phyloP scores from a whole-genome alignment of 345 rosid genomes.

The Raphanus raphanistrum region DNA sequence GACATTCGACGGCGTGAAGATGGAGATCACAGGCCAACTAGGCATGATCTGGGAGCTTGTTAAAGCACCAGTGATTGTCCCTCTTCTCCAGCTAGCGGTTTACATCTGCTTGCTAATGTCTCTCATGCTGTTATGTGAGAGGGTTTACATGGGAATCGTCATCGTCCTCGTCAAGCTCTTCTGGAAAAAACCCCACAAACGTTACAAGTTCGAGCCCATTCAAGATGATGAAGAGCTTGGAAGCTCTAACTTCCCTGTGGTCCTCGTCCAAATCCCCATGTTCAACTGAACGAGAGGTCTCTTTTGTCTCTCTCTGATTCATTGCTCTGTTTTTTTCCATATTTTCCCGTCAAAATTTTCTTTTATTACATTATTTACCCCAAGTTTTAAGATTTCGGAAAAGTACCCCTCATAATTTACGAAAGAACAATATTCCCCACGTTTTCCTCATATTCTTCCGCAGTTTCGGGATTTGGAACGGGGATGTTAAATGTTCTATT shows the following conservation, averaged over 20 bases:
- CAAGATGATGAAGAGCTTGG: slow-evolving; percentile 86
- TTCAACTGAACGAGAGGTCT: slow-evolving; percentile 90
- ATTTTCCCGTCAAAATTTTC: background rate
- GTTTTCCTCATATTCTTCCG: background rate
- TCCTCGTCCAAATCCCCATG: slow-evolving; percentile 98
- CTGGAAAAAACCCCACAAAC: slow-evolving; percentile 85
- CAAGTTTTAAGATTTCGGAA: slow-evolving; percentile 3
- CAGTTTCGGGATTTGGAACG: background rate
- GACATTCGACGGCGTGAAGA: slow-evolving; percentile 62
- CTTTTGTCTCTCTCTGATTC: background rate
- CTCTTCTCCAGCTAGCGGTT: slow-evolving; percentile 62
- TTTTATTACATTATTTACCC: slow-evolving; percentile 1
- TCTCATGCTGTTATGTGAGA: slow-evolving; percentile 84
- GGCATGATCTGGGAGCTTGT: slow-evolving; percentile 88
- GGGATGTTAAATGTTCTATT: background rate
- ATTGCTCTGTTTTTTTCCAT: slow-evolving; percentile 18
- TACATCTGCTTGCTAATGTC: slow-evolving; percentile 78
- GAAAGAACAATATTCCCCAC: slow-evolving; percentile 11
- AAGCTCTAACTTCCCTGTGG: slow-evolving; percentile 69
- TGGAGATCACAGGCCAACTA: slow-evolving; percentile 68
- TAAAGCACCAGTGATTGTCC: slow-evolving; percentile 92
- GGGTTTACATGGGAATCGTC: slow-evolving; percentile 96
- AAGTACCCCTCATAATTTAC: background rate
- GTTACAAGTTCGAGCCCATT: slow-evolving; percentile 74
- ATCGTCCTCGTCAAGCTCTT: slow-evolving; percentile 87